Base-by-base conservation (phyloP, 768 basidiomycete species). In the Lactarius vividus region DNA sequence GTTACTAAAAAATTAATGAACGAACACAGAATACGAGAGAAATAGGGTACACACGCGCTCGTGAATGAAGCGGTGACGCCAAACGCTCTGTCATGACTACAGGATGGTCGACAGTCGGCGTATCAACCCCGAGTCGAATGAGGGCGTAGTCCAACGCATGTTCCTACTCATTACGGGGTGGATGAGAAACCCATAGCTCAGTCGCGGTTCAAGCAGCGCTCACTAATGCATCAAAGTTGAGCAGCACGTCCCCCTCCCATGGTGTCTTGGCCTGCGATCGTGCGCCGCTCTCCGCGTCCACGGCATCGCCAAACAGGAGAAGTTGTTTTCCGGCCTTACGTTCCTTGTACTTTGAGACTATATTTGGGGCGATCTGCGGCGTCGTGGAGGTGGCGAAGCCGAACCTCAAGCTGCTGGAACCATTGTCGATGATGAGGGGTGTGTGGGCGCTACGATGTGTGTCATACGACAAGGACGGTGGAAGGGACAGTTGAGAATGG, bases 151-250 rank as follows among this genome's bases (percentile, higher is more conserved):
- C 97, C 62, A 99, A 79, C 8, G 92, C 92, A 74, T 93, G 88
- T 82, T 99, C 97, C 96, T 98, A 81, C 71, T 75, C 58, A 23
- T 59, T 40, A 59, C 20, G 20, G 31, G 37, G 39, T 8, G 35
- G 18, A 57, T 59, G 57, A 74, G 23, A 16, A 44, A 39, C 13
- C 23, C 6, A 8, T 7, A 57, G 23, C 9, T n/a, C 7, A 52
- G 3, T 20, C 28, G 26, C 4, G 6, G 13, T 44, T 46, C 31
- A 18, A 63, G 62, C 60, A 5, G 54, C 9, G 82, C 92, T 78
- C 78, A 98, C 96, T 83, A 98, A 79, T 29, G 93, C 88, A 77
- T 98, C 97, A 71, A 90, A 92, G 76, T 94, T 95, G 71, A 94
- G 82, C 56, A 98, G 75, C 26, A 97, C 86, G 73, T 98, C 97